A percentile compares a stretch with the other conserved stretches of the same genome.
These are phyloP conservation scores for Nannizzia gypsea DNA, from an alignment of 2,329 filamentous ascomycete genomes.

Conservation along the genomic window DNA sequence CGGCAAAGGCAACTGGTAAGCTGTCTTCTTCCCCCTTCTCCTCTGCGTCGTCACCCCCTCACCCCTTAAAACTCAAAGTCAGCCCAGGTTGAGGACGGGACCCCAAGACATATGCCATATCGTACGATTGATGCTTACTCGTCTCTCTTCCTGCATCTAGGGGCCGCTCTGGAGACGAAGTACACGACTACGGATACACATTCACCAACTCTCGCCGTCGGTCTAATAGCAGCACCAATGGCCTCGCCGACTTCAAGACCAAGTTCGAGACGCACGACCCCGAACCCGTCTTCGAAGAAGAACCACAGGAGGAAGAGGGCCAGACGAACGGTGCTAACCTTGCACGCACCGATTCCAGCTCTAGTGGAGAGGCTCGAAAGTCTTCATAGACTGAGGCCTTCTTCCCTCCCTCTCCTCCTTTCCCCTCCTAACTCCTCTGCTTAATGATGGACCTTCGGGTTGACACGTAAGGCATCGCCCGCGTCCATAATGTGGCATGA, in stretches of 20 bases:
- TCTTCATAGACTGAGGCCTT: neutral
- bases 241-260: slow-evolving; percentile 74
- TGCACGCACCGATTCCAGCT: neutral
- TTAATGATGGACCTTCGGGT: neutral
- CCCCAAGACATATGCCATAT: neutral
- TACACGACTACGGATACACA: slow-evolving; percentile 72
- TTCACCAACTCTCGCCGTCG: slow-evolving; percentile 78
- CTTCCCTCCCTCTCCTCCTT: no score
- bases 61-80: neutral
- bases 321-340: neutral
- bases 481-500: neutral
- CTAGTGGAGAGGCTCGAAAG: slow-evolving; percentile 1
- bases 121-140: slow-evolving; percentile 1
- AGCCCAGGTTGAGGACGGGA: neutral
- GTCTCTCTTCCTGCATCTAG: slow-evolving; percentile 34
- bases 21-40: neutral
- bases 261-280: slow-evolving; percentile 88
- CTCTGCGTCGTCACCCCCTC: neutral
- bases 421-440: neutral
- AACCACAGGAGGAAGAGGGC: slow-evolving; percentile 17
- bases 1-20: slow-evolving; percentile 89
- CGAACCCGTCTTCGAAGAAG: slow-evolving; percentile 80
- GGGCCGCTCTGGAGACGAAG: slow-evolving; percentile 73
- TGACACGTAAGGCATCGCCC: neutral
- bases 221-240: slow-evolving; percentile 75